These are phyloP conservation scores for Trichomonascaceae sp. DNA, from an alignment of 1,139 yeast species.

Conservation along the genomic window DNA sequence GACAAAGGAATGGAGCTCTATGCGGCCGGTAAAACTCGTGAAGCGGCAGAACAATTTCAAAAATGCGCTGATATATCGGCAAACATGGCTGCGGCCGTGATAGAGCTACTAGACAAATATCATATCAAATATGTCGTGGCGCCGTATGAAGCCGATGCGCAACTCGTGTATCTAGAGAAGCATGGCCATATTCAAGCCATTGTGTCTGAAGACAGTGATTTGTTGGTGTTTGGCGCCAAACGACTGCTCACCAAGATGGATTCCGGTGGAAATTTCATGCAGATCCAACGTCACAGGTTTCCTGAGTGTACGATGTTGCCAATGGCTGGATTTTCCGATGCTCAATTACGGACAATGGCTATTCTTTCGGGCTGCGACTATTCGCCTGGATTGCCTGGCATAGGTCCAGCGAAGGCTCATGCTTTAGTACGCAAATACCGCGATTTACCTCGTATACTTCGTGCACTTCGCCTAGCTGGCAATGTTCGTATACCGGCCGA, in stretches of 20 bases:
- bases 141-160: slow-evolving; percentile 98
- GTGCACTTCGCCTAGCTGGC: slow-evolving; percentile 50
- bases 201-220: slow-evolving; percentile 90
- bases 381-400: slow-evolving; percentile 74
- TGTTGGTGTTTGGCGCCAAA: slow-evolving; percentile 80
- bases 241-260: slow-evolving; percentile 68
- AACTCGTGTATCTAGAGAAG: slow-evolving; percentile 83
- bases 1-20: slow-evolving; percentile 16
- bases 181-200: slow-evolving; percentile 75
- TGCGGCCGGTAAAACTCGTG: slow-evolving; percentile 43
- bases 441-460: slow-evolving; percentile 45
- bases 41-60: slow-evolving; percentile 54
- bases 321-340: slow-evolving; percentile 43
- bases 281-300: slow-evolving; percentile 43
- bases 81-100: slow-evolving; percentile 81
- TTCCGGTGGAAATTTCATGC: slow-evolving; percentile 70
- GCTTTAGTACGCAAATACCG: slow-evolving; percentile 48
- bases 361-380: slow-evolving; percentile 94
- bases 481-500: slow-evolving; percentile 49
- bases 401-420: slow-evolving; percentile 79
- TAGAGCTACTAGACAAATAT: slow-evolving; percentile 56
- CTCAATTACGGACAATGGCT: slow-evolving; percentile 70
- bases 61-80: slow-evolving; percentile 87
- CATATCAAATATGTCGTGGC: slow-evolving; percentile 77
- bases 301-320: slow-evolving; percentile 36